These are phyloP conservation scores for Mycena olivaceomarginata DNA, from an alignment of 768 basidiomycete species.

Conservation along the genomic window DNA sequence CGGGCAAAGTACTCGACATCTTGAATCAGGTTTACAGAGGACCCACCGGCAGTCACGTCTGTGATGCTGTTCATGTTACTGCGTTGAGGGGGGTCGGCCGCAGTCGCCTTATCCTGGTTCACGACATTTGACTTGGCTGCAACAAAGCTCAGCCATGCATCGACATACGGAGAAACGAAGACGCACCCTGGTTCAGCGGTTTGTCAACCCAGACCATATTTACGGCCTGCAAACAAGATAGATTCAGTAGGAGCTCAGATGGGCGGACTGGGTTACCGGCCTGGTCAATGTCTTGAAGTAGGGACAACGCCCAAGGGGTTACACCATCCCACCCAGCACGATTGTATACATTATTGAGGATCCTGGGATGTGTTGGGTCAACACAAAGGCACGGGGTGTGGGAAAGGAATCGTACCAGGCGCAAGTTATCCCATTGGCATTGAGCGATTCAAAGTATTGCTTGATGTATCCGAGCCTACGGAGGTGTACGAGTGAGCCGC, in stretches of 20 bases:
- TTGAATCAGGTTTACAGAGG: not conserved
- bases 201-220: not conserved
- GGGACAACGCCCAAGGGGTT: not conserved
- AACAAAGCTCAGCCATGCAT: not conserved
- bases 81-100: not conserved
- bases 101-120: not conserved
- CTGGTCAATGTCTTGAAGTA: too few species aligned
- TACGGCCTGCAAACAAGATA: not conserved
- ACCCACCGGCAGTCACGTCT: not conserved
- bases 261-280: too few species aligned
- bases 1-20: not conserved
- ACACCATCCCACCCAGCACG: not conserved
- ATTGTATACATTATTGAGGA: constrained; percentile 6
- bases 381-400: not conserved
- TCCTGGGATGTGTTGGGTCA: not conserved
- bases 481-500: too few species aligned
- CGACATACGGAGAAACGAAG: not conserved
- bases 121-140: not conserved
- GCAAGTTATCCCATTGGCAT: not conserved
- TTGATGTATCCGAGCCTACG: constrained; percentile 23
- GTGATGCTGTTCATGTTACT: not conserved
- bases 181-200: not conserved
- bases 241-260: too few species aligned
- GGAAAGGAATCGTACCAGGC: not conserved
- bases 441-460: not conserved